These are phyloP conservation scores for Yamadazyma aaseri DNA, from an alignment of 1,139 yeast genomes.

Conservation along the genomic window DNA sequence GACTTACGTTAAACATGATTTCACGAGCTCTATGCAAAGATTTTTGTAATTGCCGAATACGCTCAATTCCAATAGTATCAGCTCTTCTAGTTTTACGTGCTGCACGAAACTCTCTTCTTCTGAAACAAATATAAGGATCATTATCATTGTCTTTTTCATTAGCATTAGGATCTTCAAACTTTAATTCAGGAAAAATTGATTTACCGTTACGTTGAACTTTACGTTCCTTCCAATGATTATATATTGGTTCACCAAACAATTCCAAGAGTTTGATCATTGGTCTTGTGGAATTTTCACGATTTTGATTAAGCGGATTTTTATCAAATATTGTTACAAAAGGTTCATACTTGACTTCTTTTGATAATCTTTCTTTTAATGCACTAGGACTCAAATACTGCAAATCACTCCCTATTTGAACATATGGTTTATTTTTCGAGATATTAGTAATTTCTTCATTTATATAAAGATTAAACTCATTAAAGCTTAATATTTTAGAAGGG, in stretches of 20 bases:
- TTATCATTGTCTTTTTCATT: slow-evolving; percentile 84
- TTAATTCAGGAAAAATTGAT: slow-evolving; percentile 68
- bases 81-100: slow-evolving; percentile 96
- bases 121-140: slow-evolving; percentile 93
- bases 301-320: slow-evolving; percentile 34
- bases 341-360: slow-evolving; percentile 38
- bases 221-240: slow-evolving; percentile 79
- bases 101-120: slow-evolving; percentile 93
- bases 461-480: slow-evolving; percentile 62
- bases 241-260: slow-evolving; percentile 64
- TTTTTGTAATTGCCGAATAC: slow-evolving; percentile 68
- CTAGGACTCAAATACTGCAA: slow-evolving; percentile 38
- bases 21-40: slow-evolving; percentile 79
- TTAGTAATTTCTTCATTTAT: slow-evolving; percentile 36
- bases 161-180: slow-evolving; percentile 76
- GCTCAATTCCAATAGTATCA: slow-evolving; percentile 86
- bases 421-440: slow-evolving; percentile 29
- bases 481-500: slow-evolving; percentile 71
- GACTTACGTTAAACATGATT: slow-evolving; percentile 66
- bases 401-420: slow-evolving; percentile 28
- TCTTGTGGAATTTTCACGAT: slow-evolving; percentile 26
- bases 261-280: slow-evolving; percentile 55
- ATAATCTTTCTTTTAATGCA: slow-evolving; percentile 37
- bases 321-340: slow-evolving; percentile 53
- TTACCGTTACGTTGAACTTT: slow-evolving; percentile 72